These are phyloP conservation scores for Termitomyces sp. DNA, from an alignment of 768 basidiomycete species.

Conservation along the genomic window DNA sequence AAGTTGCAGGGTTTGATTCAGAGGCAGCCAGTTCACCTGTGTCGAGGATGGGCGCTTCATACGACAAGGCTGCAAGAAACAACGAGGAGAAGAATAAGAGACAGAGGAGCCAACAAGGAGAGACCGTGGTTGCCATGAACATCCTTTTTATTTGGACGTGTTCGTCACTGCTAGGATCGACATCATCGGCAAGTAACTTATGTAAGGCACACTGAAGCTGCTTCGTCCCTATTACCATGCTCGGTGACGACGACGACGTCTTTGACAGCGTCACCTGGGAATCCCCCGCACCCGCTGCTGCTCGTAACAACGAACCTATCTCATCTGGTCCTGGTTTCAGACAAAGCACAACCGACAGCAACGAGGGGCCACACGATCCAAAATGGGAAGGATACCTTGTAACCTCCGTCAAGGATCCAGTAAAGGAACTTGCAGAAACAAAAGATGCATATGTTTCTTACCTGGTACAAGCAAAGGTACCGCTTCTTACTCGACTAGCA, in stretches of 20 bases:
- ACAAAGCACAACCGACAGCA: slow-evolving; percentile 68
- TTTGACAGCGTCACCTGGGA: slow-evolving; percentile 94
- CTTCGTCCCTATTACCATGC: slow-evolving; percentile 39
- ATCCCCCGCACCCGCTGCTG: slow-evolving; percentile 49
- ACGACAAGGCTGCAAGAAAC: slow-evolving; percentile 37
- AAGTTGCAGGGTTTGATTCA: slow-evolving; percentile 1
- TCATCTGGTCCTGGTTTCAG: slow-evolving; percentile 70
- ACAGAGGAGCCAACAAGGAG: slow-evolving; percentile 9
- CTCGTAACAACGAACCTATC: slow-evolving; percentile 39
- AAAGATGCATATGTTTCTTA: slow-evolving; percentile 98
- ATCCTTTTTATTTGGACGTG: slow-evolving; percentile 27
- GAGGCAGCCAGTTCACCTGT: slow-evolving; percentile 32
- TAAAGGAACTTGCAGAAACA: slow-evolving; percentile 93
- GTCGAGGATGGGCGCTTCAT: slow-evolving; percentile 62
- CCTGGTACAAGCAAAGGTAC: slow-evolving; percentile 81
- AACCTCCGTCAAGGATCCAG: slow-evolving; percentile 82
- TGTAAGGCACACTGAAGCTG: slow-evolving; percentile 3
- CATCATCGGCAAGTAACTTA: slow-evolving; percentile 14
- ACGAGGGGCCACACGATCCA: slow-evolving; percentile 74
- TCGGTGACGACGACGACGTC: slow-evolving; percentile 83
- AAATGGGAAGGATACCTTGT: slow-evolving; percentile 89
- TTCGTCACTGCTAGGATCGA: slow-evolving; percentile 15
- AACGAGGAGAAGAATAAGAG: slow-evolving; percentile 24
- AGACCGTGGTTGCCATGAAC: slow-evolving; percentile 16
- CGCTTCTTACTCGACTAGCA: slow-evolving; percentile 11